Base-by-base conservation (phyloP, 192 early-diverging fungal genomes). In the Rhizoclosmatium globosum region DNA sequence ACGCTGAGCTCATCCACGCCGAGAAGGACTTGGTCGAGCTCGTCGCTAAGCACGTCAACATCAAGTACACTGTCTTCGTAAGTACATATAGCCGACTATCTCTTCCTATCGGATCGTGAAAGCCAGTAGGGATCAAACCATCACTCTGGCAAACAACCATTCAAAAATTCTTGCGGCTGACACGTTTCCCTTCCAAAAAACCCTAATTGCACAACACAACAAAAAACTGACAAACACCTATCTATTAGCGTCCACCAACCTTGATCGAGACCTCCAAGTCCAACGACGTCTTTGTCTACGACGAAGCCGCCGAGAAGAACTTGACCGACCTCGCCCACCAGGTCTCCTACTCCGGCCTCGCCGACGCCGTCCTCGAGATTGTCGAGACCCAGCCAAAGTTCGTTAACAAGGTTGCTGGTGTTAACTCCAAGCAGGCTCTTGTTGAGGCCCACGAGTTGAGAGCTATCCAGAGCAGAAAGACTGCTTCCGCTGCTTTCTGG, bases 1-100 rank as follows among this genome's bases (percentile, higher is more conserved):
- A 50, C 47, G 48, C 11, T 13, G 74, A 76, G 62, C 74, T 76
- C 4, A 21, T 31, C 23, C 4, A 21, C 6, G 74, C 74, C 7
- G 74, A 76, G 66, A 56, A 59, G 38, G 11, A 6, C 39, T 23
- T 76, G 9, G 62, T 38, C 15, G 48, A 56, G 7, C 47, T 76
- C 21, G 74, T 47, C 31, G 74, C 48, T 11, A 62, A 64, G 45
- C 41, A 76, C 45, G 7, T 44, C 7, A 50, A n/a, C 45, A 39
- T 76, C 74, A 66, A 64, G 42, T 76, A 43, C 74, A 76, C 74
- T 41, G 60, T 76, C 74, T 76, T 76, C 64, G 69, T 71, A 41
- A 68, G 66, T 68, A 21, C 31, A 31, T 31, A 31, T 31, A 0
- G 31, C 56, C 56, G 56, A 17, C 56, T 57, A 17, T 57, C 21